These are phyloP conservation scores for Gloeopeniophorella convolvens DNA, from an alignment of 768 basidiomycete genomes.

Conservation along the genomic window DNA sequence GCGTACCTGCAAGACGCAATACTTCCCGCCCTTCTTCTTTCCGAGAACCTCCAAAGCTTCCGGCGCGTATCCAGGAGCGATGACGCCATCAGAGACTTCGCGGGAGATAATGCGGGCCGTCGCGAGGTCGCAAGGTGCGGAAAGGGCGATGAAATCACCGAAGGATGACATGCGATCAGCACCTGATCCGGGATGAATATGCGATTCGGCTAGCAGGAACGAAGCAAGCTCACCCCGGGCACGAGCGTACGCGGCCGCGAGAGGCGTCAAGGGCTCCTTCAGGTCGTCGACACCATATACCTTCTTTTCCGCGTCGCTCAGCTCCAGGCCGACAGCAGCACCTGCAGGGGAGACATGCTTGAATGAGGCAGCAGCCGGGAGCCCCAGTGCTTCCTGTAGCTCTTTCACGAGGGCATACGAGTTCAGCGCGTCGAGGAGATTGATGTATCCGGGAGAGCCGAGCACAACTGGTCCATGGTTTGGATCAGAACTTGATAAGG, in stretches of 20 bases:
- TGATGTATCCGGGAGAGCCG: conserved; percentile 98
- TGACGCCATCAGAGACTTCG: conserved; percentile 97
- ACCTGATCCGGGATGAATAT: conserved; percentile 37
- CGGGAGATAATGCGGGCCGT: conserved; percentile 97
- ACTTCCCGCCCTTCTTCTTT: conserved; percentile 98
- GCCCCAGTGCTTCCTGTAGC: conserved; percentile 74
- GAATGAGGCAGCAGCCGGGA: conserved; percentile 98
- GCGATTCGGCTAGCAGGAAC: background rate
- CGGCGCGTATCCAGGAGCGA: conserved; percentile 85
- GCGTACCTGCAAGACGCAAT: conserved; percentile 88
- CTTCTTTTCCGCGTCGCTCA: conserved; percentile 80
- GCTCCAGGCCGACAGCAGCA: conserved; percentile 82
- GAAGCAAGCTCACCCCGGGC: conserved; percentile 60
- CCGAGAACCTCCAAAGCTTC: conserved; percentile 86
- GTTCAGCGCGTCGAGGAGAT: conserved; percentile 94
- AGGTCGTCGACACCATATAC: conserved; percentile 97
- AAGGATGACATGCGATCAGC: conserved; percentile 99
- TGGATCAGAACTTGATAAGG: background rate
- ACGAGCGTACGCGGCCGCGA: conserved; percentile 92
- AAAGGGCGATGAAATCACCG: conserved; percentile 97
- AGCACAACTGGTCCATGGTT: conserved; percentile 54
- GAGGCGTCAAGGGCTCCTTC: conserved; percentile 79
- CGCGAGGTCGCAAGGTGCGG: conserved; percentile 84
- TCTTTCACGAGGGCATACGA: conserved; percentile 96
- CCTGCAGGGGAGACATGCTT: conserved; percentile 99